Evolutionary conservation across 2,329 filamentous ascomycete genomes (phyloP).

Genomic region (Thyridium curvatum): DNA sequence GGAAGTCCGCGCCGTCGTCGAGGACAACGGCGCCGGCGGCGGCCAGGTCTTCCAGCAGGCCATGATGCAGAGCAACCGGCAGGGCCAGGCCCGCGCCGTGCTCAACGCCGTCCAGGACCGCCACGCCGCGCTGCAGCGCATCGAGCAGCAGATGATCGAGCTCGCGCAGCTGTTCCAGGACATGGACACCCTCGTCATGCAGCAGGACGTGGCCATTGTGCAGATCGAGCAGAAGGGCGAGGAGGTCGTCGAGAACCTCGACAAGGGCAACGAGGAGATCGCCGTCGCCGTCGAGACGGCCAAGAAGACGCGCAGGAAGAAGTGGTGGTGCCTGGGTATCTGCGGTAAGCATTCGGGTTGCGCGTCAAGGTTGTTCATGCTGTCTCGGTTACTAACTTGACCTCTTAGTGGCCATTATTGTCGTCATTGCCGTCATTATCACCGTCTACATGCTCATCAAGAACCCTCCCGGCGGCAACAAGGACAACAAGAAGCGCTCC

Average conservation of each 20-base stretch:
- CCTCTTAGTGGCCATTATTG: slow-evolving; percentile 41
- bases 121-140: slow-evolving; percentile 83
- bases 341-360: slow-evolving; percentile 37
- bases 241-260: slow-evolving; percentile 77
- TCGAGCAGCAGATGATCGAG: slow-evolving; percentile 84
- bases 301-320: slow-evolving; percentile 77
- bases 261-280: slow-evolving; percentile 80
- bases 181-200: slow-evolving; percentile 76
- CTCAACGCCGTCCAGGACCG: slow-evolving; percentile 75
- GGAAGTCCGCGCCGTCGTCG: slow-evolving; percentile 72
- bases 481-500: slow-evolving; percentile 18
- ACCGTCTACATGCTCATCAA: slow-evolving; percentile 42
- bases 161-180: slow-evolving; percentile 84
- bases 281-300: slow-evolving; percentile 77
- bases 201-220: slow-evolving; percentile 75
- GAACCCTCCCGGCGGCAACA: slow-evolving; percentile 21
- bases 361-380: neutral
- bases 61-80: slow-evolving; percentile 72
- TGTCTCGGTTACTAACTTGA: slow-evolving; percentile 1
- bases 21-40: slow-evolving; percentile 61
- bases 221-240: slow-evolving; percentile 84
- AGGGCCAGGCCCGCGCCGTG: slow-evolving; percentile 73
- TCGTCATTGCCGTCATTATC: slow-evolving; percentile 45
- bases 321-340: slow-evolving; percentile 91
- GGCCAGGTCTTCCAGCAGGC: slow-evolving; percentile 85